phyloP scores from a whole-genome alignment of 495 filamentous ascomycete genomes.

The Neurospora sp. region DNA sequence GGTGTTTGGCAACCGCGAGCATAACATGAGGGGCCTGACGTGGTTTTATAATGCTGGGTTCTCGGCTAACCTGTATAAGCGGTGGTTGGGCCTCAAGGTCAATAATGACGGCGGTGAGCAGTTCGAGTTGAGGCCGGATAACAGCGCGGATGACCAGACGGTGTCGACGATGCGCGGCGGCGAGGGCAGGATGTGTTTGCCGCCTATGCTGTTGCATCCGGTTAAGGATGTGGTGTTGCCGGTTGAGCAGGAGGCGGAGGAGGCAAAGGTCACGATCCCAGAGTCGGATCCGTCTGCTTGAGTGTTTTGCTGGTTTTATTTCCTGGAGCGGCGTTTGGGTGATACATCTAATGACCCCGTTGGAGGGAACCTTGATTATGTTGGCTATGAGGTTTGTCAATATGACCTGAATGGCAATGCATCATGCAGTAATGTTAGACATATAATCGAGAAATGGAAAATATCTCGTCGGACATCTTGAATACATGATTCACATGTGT shows the following conservation, averaged over 20 bases:
- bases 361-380: not conserved
- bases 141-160: constrained; percentile 36
- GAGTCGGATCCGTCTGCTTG: constrained; percentile 31
- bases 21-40: constrained; percentile 78
- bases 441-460: not conserved
- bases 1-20: constrained; percentile 78
- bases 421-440: not conserved
- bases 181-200: constrained; percentile 87
- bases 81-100: constrained; percentile 79
- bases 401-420: not conserved
- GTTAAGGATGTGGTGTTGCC: constrained; percentile 78
- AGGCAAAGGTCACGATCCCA: constrained; percentile 16
- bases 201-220: constrained; percentile 85
- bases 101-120: constrained; percentile 82
- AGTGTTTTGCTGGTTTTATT: not conserved
- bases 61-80: constrained; percentile 67
- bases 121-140: constrained; percentile 53
- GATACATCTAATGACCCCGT: not conserved
- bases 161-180: constrained; percentile 41
- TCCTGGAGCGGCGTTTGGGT: constrained; percentile 3
- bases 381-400: not conserved
- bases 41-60: constrained; percentile 96
- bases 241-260: constrained; percentile 50
- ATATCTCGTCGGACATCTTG: not conserved
- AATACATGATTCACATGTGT: not conserved